Evolutionary conservation across 176 grass and related monocot genomes (phyloP).

Genomic region (Lolium rigidum): DNA sequence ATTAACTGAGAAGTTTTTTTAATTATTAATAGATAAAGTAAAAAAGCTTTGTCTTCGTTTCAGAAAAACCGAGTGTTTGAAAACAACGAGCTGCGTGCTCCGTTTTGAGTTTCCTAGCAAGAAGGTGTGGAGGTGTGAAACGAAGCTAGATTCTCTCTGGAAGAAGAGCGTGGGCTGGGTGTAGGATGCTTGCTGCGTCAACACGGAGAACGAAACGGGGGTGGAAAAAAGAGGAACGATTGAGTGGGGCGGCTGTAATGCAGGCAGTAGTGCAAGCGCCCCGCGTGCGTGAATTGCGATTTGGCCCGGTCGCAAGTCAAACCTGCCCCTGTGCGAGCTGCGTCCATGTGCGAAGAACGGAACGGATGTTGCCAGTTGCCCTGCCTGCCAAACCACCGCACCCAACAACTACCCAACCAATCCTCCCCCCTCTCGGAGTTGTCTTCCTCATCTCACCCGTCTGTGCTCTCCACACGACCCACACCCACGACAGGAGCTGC

Average conservation of each 20-base stretch:
- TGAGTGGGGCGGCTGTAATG: neutral
- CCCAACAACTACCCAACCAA: neutral
- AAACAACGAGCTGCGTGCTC: too few species aligned
- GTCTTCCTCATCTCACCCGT: neutral
- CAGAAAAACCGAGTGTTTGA: too few species aligned
- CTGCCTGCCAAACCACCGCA: neutral
- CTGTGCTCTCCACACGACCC: slow-evolving; percentile 43
- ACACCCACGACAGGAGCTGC: neutral
- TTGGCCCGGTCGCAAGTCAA: slow-evolving; percentile 11
- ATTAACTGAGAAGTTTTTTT: too few species aligned
- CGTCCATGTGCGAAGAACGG: neutral
- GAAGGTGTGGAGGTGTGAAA: neutral
- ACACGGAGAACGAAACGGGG: neutral
- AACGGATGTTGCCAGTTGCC: too few species aligned
- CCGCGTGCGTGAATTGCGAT: slow-evolving; percentile 15
- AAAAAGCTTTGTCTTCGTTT: too few species aligned
- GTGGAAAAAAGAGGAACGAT: neutral
- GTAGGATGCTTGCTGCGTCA: neutral
- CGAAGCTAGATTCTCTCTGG: neutral
- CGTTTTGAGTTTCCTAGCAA: neutral
- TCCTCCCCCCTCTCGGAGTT: neutral
- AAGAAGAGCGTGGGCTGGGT: neutral
- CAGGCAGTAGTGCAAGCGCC: neutral
- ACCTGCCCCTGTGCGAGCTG: neutral
- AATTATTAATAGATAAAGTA: too few species aligned